Conservation (phyloP, 768 basidiomycete genomes). For the Boletus rufocinnamomeus region DNA sequence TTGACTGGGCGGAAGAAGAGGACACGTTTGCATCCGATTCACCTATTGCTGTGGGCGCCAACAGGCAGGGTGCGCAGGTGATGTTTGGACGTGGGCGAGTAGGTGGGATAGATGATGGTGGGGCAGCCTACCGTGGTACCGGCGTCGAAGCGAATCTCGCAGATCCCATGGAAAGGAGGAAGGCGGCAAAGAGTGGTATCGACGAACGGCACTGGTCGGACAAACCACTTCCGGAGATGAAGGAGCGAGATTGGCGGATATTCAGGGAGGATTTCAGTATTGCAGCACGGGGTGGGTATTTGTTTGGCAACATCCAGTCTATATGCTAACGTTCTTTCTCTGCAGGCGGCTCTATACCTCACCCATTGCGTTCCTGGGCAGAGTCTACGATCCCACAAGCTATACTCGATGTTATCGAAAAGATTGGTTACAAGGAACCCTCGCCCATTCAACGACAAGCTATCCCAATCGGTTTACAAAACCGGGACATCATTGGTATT, state of each 20-base stretch:
- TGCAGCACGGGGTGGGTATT: constrained; percentile 72
- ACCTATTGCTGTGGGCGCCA: constrained; percentile 67
- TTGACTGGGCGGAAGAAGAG: constrained; percentile 97
- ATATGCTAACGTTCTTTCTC: constrained; percentile 3
- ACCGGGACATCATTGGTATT: constrained; percentile 96
- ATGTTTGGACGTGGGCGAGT: constrained; percentile 87
- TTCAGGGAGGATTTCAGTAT: constrained; percentile 99
- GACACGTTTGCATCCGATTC: constrained; percentile 86
- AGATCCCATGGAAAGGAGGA: constrained; percentile 80
- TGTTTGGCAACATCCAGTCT: neutral
- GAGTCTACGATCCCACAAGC: constrained; percentile 81
- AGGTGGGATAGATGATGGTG: constrained; percentile 86
- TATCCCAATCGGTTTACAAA: constrained; percentile 97
- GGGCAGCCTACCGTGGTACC: constrained; percentile 38
- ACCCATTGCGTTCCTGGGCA: constrained; percentile 89
- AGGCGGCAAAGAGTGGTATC: constrained; percentile 75
- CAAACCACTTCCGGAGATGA: constrained; percentile 88
- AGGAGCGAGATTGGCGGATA: constrained; percentile 98
- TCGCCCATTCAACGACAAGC: constrained; percentile 97
- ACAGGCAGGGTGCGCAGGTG: constrained; percentile 79
- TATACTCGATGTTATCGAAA: constrained; percentile 82
- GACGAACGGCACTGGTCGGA: constrained; percentile 99
- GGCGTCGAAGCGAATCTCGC: constrained; percentile 58
- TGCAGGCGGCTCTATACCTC: constrained; percentile 88
- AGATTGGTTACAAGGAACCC: constrained; percentile 96